Evolutionary conservation across 2,329 filamentous ascomycete genomes (phyloP), one percentile per base, ranked within the genome.

Genomic region (Diaporthe eres): DNA sequence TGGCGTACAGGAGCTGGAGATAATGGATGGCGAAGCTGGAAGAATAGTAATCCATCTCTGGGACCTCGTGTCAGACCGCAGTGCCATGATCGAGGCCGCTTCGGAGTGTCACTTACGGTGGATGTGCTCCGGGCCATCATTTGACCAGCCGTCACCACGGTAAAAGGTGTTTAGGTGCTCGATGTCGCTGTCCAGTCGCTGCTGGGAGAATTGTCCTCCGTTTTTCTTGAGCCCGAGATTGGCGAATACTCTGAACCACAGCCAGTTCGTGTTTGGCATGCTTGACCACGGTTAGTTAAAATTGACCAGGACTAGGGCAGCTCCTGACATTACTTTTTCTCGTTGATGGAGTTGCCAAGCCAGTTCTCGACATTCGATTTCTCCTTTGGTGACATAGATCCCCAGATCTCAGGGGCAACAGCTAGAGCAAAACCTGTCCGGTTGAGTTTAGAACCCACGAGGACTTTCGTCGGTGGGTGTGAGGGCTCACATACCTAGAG

Each of bases 241-340:
- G 53, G 94, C 94, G 81, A 96, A 96, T 7, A 96, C 93, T 53
- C 94, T 91, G 82, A 96, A 96, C 94, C 94, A 96, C 5, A 96
- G 88, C 93, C 93, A 92, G 78, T 88, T 89, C 28, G 89, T 91
- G 79, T 91, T 90, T 2, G 89, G 90, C 90, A 96, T 96, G 77
- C 93, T 95, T 79, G 34, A 85, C 85, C 85, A 90, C 79, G 78
- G 47, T 74, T 25, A 65, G 63, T n/a, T 34, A 8, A 8, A 3
- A 2, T 10, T 4, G 28, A 55, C n/a, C 9, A 10, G 7, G 2
- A 13, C 2, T 7, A 39, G 13, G 51, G 22, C 15, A 44, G 10
- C 1, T 53, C 7, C 42, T 22, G 6, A 15, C 78, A 84, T 76
- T 78, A 90, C 89, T 94, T 93, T 83, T 94, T 95, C 81, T 93